Percentiles rank a stretch among this genome's conserved stretches.
These are phyloP conservation scores for Carex parvula DNA, from an alignment of 176 grass and related monocot species.

Conservation along the genomic window DNA sequence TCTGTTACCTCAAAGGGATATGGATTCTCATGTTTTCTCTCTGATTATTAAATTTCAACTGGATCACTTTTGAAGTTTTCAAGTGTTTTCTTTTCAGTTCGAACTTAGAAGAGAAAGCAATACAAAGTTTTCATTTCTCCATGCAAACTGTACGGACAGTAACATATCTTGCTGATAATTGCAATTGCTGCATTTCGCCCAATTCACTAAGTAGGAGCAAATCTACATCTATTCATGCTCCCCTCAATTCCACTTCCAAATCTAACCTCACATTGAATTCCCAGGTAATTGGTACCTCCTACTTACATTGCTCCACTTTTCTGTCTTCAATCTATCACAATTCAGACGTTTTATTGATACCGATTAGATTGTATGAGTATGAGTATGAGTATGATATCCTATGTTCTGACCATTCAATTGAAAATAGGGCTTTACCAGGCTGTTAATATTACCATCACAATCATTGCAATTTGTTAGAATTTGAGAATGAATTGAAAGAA, in stretches of 20 bases:
- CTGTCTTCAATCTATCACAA: neutral
- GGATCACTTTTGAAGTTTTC: too few relatives aligned
- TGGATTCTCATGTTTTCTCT: too few relatives aligned
- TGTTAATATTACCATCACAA: neutral
- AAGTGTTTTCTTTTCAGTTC: too few relatives aligned
- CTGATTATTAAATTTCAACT: too few relatives aligned
- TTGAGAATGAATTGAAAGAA: neutral
- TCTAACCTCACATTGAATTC: neutral
- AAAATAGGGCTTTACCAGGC: too few relatives aligned
- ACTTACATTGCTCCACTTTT: neutral
- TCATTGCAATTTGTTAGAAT: neutral
- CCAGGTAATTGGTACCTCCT: neutral
- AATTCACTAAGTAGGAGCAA: neutral
- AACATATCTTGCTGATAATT: neutral
- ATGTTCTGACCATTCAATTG: too few relatives aligned
- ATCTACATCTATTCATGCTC: neutral
- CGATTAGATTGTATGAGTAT: neutral
- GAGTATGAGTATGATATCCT: too few relatives aligned
- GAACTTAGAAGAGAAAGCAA: too few relatives aligned
- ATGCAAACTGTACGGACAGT: neutral
- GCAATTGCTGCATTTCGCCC: neutral
- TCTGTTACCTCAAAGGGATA: too few relatives aligned
- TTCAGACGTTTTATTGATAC: neutral
- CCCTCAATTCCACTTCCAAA: neutral
- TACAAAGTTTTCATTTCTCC: neutral